Evolutionary conservation across 495 filamentous ascomycete species (phyloP), one percentile per base, ranked within the genome.

Genomic region (Penicillium paxilli): DNA sequence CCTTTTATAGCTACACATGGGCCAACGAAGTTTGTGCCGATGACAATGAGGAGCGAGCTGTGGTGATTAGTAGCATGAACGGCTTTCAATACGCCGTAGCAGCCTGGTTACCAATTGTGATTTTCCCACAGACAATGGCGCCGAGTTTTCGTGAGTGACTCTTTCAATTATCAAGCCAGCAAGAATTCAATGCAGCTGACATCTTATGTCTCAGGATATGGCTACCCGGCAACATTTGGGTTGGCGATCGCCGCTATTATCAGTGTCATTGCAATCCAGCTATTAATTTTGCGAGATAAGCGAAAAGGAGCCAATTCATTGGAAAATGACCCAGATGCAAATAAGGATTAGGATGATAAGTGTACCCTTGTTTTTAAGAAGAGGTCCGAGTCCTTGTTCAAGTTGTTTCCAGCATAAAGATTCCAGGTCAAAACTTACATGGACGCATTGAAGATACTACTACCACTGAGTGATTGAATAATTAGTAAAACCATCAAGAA

Each of bases 21-120:
- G 59, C 62, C 1, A 61, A 62, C 22, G 62, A 62, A 45, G 50
- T 62, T 3, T 62, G 59, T 23, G 49, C 59, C n/a, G 55, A 51
- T 28, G 44, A 65, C 32, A 62, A 65, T 28, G 63, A 65, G 30
- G 42, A 62, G 30, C 52, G 63, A 5, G 59, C 63, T 14, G 21
- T 65, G 8, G 56, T 60, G 5, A 53, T 62, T 24, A 58, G 52
- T 35, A 59, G 52, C 14, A 65, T 65, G 63, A 65, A 62, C 21
- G 56, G 56, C 2, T 57, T 65, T 32, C 55, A 59, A 25, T 62
- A 65, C 37, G 63, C 62, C 1, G 65, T 68, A 9, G 59, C 62
- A 10, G 62, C 65, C 19, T 68, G 62, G 65, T 52, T 68, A 38
- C 62, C 65, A 7, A 58, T 68, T 28, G 32, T 68, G 33, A 65